Evolutionary conservation across 2,329 filamentous ascomycete species (phyloP), one percentile per base, ranked within the genome.

Genomic region (Colletotrichum australisinense): DNA sequence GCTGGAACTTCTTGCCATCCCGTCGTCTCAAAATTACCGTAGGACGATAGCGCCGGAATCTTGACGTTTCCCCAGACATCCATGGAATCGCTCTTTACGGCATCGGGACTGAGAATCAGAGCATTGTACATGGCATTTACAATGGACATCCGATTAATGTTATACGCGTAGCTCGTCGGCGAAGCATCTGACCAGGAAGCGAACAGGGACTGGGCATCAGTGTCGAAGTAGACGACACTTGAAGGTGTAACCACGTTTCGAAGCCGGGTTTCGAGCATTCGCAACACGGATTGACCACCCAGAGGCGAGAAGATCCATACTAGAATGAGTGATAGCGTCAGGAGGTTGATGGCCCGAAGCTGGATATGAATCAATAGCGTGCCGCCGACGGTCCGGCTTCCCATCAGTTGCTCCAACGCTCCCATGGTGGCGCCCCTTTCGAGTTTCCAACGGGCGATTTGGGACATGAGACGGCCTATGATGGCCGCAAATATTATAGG

Each of bases 281-380:
- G 78, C 38, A 81, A 64, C 16, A 79, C 63, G 0, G 79, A 75
- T 73, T 81, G 80, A n/a, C 76, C 75, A 14, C 80, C 80, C 3
- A 82, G 68, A 1, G 80, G 79, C 5, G 80, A 81, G 19, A 81
- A 72, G 26, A 74, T 73, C 80, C 80, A 81, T 14, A 80, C 32
- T 1, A 81, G 16, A 7, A 80, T 57, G 14, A 81, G 67, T 1
- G 63, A 66, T 4, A 80, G 7, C 0, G 75, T 76, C 6, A 81
- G 72, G 5, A 76, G 22, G 63, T 80, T 80, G 59, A 80, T 71
- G 1, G 76, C 74, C 24, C 76, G 71, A 5, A 81, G 75, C 55
- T 76, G 72, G 12, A 80, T 64, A 35, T 78, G 78, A 11, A 79
- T 79, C 1, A 72, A 59, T 19, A 81, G 58, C 12, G 79, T 74